phyloP scores from a whole-genome alignment of 257 asterid genomes.

The Fraxinus americana region DNA sequence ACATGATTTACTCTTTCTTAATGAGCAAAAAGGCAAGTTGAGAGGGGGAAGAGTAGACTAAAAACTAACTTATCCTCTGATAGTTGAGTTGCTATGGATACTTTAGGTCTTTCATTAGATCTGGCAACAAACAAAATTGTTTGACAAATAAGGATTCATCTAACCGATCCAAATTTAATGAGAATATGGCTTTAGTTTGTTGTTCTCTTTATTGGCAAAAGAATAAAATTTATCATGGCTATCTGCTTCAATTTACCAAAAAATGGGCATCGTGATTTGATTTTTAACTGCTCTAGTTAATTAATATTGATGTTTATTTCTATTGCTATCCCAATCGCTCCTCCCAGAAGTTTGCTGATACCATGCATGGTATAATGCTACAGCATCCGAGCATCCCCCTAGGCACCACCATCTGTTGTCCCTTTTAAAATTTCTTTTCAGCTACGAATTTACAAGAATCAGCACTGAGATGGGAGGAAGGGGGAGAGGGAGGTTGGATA shows the following conservation, averaged over 20 bases:
- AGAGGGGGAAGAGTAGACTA: no score
- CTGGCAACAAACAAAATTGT: neutral
- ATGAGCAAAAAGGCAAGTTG: no score
- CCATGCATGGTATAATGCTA: neutral
- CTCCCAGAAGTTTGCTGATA: neutral
- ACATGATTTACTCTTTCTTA: neutral
- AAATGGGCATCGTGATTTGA: neutral
- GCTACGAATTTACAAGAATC: neutral
- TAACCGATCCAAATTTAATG: neutral
- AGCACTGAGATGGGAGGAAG: neutral
- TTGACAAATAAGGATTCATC: neutral
- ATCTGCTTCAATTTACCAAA: neutral
- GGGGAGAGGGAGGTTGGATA: neutral
- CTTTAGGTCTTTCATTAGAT: neutral
- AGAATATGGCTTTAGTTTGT: neutral
- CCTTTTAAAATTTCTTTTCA: neutral
- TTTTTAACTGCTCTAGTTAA: neutral
- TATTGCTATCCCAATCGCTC: neutral
- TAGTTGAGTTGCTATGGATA: neutral
- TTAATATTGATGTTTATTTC: neutral
- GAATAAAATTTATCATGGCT: neutral
- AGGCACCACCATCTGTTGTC: neutral
- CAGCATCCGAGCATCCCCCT: neutral
- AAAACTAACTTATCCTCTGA: no score
- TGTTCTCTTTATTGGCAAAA: neutral